Base-by-base conservation (phyloP, 768 basidiomycete species). In the Lactarius tabidus region DNA sequence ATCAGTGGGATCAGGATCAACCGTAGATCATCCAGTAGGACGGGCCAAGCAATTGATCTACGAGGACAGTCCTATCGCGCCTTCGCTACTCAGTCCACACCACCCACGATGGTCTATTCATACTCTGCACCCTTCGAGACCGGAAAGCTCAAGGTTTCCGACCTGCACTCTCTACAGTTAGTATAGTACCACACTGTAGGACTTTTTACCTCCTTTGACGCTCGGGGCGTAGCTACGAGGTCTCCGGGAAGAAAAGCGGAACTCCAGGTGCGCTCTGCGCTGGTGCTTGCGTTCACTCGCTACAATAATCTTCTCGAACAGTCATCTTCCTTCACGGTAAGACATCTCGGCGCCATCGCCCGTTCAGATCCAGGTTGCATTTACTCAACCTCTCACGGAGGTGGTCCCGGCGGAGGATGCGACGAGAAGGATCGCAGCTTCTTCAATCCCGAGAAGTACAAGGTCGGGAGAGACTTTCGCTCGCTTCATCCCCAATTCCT, bases 371-470 rank as follows among this genome's bases (percentile, higher is more conserved):
- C 12, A 8, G 39, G 14, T n/a, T 43, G 6, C 23, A 2, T 6
- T 57, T 58, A 36, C 35, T 35, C 18, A 36, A 36, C 15, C 31
- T 29, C 36, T 29, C 38, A 15, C 31, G 59, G 15, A 88, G 88
- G 88, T 45, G 92, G 93, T 7, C 93, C 93, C 18, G 94, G 94
- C 17, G 90, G 91, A 14, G 92, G 91, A 6, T 80, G 79, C 54
- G 84, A 86, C 71, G 73, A 79, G 6, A 80, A 80, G 61, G 93
- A 96, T 76, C 80, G 90, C 60, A 76, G 79, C 6, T 95, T 89
- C 79, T 95, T 95, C 76, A 85, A 95, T 71, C 92, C 93, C 3
- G 74, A 80, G 38, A 90, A 91, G 72, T 96, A 95, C 80, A 91
- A 90, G 79, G 91, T 86, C 23, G 8, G 91, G 86, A 18, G 8